These are phyloP conservation scores for Fusarium sp. DNA, from an alignment of 2,329 filamentous ascomycete genomes.

Conservation along the genomic window DNA sequence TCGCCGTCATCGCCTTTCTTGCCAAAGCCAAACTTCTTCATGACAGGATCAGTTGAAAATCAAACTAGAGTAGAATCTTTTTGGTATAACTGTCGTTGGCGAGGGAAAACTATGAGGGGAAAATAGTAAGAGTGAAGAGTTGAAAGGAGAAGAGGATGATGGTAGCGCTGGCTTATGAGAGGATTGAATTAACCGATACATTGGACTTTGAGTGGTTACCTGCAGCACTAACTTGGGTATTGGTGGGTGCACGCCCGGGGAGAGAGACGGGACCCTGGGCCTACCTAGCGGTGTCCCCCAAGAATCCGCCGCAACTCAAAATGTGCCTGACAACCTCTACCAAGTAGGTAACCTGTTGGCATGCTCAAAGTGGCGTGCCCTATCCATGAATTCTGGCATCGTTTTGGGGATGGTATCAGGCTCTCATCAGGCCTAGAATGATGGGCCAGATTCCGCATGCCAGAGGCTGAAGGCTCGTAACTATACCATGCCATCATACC, in stretches of 20 bases:
- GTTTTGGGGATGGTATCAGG: constrained; percentile 41
- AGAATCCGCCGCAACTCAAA: constrained; percentile 2
- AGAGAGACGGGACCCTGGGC: constrained; percentile 40
- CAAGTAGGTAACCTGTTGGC: constrained; percentile 4
- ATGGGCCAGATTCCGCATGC: neutral
- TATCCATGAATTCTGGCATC: constrained; percentile 19
- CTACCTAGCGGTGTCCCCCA: constrained; percentile 36
- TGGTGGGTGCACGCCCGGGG: constrained; percentile 16
- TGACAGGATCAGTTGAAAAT: constrained; percentile 42
- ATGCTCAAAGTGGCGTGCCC: constrained; percentile 22
- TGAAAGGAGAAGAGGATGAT: constrained; percentile 33
- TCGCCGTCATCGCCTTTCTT: constrained; percentile 63
- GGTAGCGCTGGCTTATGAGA: constrained; percentile 35
- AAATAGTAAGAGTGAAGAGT: constrained; percentile 11
- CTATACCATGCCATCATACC: constrained; percentile 10
- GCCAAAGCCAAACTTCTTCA: constrained; percentile 69
- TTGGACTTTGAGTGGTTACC: constrained; percentile 6
- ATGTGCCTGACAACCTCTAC: constrained; percentile 3
- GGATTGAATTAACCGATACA: constrained; percentile 6
- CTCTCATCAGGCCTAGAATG: constrained; percentile 33
- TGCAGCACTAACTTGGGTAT: constrained; percentile 15
- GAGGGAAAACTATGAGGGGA: neutral
- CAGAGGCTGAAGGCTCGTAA: constrained; percentile 24
- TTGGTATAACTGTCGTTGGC: neutral
- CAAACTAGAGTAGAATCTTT: constrained; percentile 1